These are phyloP conservation scores for Fraxinus excelsior DNA, from an alignment of 257 asterid species.

Conservation along the genomic window DNA sequence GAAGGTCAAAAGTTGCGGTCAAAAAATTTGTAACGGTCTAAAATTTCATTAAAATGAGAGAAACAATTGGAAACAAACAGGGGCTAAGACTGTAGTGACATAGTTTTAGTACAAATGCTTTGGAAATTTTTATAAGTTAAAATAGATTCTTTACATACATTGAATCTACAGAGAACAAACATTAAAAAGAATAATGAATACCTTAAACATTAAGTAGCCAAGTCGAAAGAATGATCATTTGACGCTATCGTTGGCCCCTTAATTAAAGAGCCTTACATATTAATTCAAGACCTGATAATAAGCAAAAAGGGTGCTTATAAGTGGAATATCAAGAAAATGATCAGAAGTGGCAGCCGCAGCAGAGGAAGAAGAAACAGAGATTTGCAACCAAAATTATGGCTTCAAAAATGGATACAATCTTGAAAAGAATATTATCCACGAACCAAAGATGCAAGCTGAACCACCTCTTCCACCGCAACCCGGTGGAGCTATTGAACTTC, in stretches of 20 bases:
- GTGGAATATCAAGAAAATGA: background rate
- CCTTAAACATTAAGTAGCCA: background rate
- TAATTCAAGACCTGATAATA: background rate
- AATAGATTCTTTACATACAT: too few relatives aligned
- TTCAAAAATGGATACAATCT: conserved; percentile 54
- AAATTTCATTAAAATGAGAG: too few relatives aligned
- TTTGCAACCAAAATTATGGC: conserved; percentile 54
- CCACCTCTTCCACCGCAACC: conserved; percentile 65
- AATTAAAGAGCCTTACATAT: background rate
- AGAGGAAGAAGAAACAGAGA: conserved; percentile 73
- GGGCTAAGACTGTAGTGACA: too few relatives aligned
- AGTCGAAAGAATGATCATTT: background rate
- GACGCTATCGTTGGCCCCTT: background rate
- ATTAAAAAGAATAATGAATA: background rate
- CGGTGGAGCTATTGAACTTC: conserved; percentile 52
- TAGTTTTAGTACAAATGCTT: background rate
- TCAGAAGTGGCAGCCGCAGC: conserved; percentile 77
- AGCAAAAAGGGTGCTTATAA: background rate
- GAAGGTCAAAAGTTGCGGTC: too few relatives aligned
- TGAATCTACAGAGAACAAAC: background rate
- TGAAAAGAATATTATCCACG: conserved; percentile 59
- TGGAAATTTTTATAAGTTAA: too few relatives aligned
- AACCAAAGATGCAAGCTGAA: conserved; percentile 57
- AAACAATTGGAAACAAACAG: too few relatives aligned
- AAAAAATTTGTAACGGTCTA: too few relatives aligned